phyloP scores from a whole-genome alignment of 768 basidiomycete species.

The Psilocybe azurescens region DNA sequence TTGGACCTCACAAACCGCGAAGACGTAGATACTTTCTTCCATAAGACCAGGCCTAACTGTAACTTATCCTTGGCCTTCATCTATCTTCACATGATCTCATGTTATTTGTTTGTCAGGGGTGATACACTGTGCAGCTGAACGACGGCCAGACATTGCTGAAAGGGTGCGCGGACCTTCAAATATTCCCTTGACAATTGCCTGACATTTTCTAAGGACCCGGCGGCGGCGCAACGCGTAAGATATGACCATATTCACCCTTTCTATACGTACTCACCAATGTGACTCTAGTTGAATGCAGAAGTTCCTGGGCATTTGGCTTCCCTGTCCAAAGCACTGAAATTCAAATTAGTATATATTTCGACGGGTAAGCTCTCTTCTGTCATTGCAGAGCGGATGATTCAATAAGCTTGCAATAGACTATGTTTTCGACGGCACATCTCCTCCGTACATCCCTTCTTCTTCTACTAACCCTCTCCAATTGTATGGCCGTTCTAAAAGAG shows the following conservation, averaged over 20 bases:
- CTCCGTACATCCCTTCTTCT: constrained; percentile 83
- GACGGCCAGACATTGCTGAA: constrained; percentile 92
- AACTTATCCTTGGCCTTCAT: constrained; percentile 12
- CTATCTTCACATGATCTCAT: not conserved
- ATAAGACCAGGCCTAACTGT: constrained; percentile 72
- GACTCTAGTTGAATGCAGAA: constrained; percentile 73
- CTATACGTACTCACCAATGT: not conserved
- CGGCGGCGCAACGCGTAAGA: constrained; percentile 63
- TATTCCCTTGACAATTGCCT: constrained; percentile 2
- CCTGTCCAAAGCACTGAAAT: constrained; percentile 64
- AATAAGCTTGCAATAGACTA: constrained; percentile 62
- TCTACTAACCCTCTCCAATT: constrained; percentile 84
- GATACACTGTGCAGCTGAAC: constrained; percentile 94
- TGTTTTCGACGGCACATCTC: constrained; percentile 93
- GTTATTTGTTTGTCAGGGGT: constrained; percentile 56
- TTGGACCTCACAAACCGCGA: constrained; percentile 72
- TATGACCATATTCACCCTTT: not conserved
- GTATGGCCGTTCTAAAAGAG: constrained; percentile 88
- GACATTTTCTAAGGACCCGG: constrained; percentile 59
- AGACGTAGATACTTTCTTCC: constrained; percentile 60
- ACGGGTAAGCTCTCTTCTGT: constrained; percentile 58
- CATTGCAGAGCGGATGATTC: not conserved
- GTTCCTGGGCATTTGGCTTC: constrained; percentile 77
- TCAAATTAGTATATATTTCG: constrained; percentile 88
- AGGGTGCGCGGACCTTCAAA: constrained; percentile 52